A percentile compares a stretch with the other conserved stretches of the same genome.
phyloP scores from a whole-genome alignment of 352 stramenopile genomes.

The Globisporangium carolinianum region DNA sequence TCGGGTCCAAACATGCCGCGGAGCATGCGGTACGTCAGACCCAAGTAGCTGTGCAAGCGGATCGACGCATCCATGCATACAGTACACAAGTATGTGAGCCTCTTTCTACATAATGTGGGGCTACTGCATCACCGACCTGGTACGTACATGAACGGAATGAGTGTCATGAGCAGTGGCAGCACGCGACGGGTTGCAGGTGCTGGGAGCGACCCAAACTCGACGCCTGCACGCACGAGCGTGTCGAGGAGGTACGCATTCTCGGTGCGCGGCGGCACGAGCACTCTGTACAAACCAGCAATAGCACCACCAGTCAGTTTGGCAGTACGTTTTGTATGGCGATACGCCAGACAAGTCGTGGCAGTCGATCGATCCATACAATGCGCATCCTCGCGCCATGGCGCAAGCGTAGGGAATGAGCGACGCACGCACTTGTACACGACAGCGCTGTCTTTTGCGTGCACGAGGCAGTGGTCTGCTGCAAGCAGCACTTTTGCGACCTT shows the following conservation, averaged over 20 bases:
- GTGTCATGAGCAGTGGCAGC: conserved; percentile 48
- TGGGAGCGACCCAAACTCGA: conserved; percentile 61
- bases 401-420: not conserved
- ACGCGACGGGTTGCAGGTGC: conserved; percentile 39
- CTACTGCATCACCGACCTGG: not conserved
- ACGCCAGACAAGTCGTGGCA: no score
- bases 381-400: no score
- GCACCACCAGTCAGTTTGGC: no score
- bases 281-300: conserved; percentile 17
- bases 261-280: conserved; percentile 66
- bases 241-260: conserved; percentile 68
- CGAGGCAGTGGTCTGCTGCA: conserved; percentile 45
- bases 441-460: conserved; percentile 33
- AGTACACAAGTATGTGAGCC: no score
- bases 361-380: no score
- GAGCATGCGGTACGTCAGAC: conserved; percentile 81
- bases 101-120: no score
- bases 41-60: conserved; percentile 44
- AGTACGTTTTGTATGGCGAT: no score
- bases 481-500: conserved; percentile 63
- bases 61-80: not conserved
- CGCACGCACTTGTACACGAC: conserved; percentile 53
- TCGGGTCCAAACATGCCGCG: conserved; percentile 45
- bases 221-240: conserved; percentile 42
- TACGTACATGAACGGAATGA: conserved; percentile 67